These are phyloP conservation scores for Teratosphaeria viscida DNA, from an alignment of 2,329 filamentous ascomycete genomes.

Conservation along the genomic window DNA sequence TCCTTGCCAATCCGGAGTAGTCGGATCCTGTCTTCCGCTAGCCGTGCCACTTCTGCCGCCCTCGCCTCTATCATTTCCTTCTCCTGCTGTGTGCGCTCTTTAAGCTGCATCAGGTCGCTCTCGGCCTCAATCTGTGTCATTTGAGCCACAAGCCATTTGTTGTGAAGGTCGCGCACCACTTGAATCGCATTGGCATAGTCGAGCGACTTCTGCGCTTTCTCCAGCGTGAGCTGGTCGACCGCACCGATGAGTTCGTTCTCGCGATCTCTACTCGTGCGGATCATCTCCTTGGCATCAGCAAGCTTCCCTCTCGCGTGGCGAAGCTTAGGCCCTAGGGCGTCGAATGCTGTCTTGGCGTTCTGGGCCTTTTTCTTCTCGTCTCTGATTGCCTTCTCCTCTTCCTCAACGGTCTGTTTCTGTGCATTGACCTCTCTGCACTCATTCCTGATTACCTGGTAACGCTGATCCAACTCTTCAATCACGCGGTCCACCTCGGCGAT, in stretches of 20 bases:
- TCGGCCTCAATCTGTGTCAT: slow-evolving; percentile 59
- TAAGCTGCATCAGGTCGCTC: slow-evolving; percentile 68
- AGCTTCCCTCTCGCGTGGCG: slow-evolving; percentile 45
- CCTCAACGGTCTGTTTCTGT: slow-evolving; percentile 12
- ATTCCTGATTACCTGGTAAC: slow-evolving; percentile 17
- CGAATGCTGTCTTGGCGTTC: slow-evolving; percentile 50
- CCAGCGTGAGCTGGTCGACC: slow-evolving; percentile 16
- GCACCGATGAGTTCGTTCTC: slow-evolving; percentile 41
- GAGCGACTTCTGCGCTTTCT: slow-evolving; percentile 34
- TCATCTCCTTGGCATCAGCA: slow-evolving; percentile 29
- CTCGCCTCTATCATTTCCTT: slow-evolving; percentile 40
- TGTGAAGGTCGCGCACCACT: slow-evolving; percentile 51
- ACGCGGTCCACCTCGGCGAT: slow-evolving; percentile 35
- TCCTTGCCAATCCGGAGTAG: slow-evolving; percentile 1
- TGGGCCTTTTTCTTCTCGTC: slow-evolving; percentile 57
- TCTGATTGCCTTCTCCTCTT: slow-evolving; percentile 45
- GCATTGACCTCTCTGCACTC: slow-evolving; percentile 20
- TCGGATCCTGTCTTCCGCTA: slow-evolving; percentile 18
- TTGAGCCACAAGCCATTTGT: slow-evolving; percentile 57
- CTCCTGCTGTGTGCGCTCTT: slow-evolving; percentile 53
- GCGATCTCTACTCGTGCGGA: slow-evolving; percentile 34
- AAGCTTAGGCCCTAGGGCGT: slow-evolving; percentile 59
- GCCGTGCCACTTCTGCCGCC: slow-evolving; percentile 30
- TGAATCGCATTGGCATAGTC: slow-evolving; percentile 52
- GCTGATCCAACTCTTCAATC: slow-evolving; percentile 27